These are phyloP conservation scores for Solanum hybrid DNA, from an alignment of 305 asterid species.

Conservation along the genomic window DNA sequence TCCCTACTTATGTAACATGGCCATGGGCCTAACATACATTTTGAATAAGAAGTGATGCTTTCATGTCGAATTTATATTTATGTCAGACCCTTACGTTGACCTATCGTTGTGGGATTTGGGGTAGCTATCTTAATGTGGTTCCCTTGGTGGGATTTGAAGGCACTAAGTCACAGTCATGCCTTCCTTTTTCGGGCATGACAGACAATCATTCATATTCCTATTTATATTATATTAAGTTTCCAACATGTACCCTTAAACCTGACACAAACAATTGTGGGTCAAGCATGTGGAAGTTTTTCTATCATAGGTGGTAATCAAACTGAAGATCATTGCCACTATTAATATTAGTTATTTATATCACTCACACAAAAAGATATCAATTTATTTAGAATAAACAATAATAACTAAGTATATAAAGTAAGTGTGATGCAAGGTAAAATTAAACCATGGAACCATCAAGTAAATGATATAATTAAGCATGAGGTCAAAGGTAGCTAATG, in stretches of 20 bases:
- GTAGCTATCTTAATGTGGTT: background rate
- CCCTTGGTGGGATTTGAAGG: background rate
- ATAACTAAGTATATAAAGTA: background rate
- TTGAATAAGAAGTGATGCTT: background rate
- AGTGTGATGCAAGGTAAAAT: background rate
- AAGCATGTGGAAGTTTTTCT: background rate
- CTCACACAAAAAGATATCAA: background rate
- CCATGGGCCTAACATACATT: background rate
- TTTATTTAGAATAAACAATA: background rate
- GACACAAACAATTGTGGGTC: background rate
- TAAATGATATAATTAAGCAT: background rate
- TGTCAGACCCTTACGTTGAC: background rate
- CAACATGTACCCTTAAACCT: background rate
- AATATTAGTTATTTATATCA: background rate
- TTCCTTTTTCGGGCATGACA: background rate
- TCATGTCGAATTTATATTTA: background rate
- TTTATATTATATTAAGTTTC: background rate
- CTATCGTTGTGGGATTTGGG: background rate
- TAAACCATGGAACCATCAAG: background rate
- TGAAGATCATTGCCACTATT: background rate
- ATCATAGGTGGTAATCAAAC: background rate
- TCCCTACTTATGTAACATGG: background rate
- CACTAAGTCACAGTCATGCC: background rate
- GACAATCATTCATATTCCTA: background rate
- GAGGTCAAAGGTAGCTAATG: conserved; percentile 18